Evolutionary conservation across 805 yeast genomes (phyloP).

Genomic region (Hermanozyma aechmeae): DNA sequence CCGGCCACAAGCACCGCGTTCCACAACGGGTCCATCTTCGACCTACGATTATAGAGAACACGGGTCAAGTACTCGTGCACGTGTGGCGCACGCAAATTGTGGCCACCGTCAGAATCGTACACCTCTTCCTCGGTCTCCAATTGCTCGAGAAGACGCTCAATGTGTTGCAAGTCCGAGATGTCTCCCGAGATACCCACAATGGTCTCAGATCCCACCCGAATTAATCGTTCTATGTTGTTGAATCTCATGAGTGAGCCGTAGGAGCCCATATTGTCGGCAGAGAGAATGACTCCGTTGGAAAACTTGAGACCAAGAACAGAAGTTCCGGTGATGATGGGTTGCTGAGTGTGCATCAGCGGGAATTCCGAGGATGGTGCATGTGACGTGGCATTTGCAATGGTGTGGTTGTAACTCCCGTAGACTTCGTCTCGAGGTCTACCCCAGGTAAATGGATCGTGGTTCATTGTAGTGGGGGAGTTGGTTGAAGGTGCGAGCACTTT

Average conservation of each 20-base stretch:
- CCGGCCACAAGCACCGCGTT: slow-evolving; percentile 92
- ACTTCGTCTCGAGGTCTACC: slow-evolving; percentile 83
- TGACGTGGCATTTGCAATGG: slow-evolving; percentile 54
- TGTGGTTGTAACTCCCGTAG: slow-evolving; percentile 72
- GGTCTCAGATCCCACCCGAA: slow-evolving; percentile 76
- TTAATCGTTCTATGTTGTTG: slow-evolving; percentile 73
- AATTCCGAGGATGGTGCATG: slow-evolving; percentile 20
- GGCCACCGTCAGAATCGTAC: slow-evolving; percentile 64
- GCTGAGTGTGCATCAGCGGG: slow-evolving; percentile 83
- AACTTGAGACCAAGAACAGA: slow-evolving; percentile 89
- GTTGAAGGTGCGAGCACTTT: too few relatives aligned
- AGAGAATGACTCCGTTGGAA: slow-evolving; percentile 82
- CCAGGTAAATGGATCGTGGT: slow-evolving; percentile 93
- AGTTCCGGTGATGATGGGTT: slow-evolving; percentile 94
- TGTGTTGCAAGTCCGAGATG: slow-evolving; percentile 83
- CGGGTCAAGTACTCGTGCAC: slow-evolving; percentile 81
- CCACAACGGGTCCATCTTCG: slow-evolving; percentile 95
- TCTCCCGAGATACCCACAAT: slow-evolving; percentile 94
- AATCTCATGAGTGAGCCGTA: slow-evolving; percentile 90
- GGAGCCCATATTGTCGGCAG: slow-evolving; percentile 89
- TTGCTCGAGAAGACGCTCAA: slow-evolving; percentile 67
- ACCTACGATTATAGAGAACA: slow-evolving; percentile 78
- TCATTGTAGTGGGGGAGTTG: slow-evolving; percentile 45
- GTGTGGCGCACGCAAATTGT: slow-evolving; percentile 66
- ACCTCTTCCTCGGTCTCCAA: slow-evolving; percentile 63